Percentiles rank a stretch among this genome's conserved stretches.
These are phyloP conservation scores for Cutaneotrichosporon spelunceum DNA, from an alignment of 1,284 basidiomycete genomes.

Conservation along the genomic window DNA sequence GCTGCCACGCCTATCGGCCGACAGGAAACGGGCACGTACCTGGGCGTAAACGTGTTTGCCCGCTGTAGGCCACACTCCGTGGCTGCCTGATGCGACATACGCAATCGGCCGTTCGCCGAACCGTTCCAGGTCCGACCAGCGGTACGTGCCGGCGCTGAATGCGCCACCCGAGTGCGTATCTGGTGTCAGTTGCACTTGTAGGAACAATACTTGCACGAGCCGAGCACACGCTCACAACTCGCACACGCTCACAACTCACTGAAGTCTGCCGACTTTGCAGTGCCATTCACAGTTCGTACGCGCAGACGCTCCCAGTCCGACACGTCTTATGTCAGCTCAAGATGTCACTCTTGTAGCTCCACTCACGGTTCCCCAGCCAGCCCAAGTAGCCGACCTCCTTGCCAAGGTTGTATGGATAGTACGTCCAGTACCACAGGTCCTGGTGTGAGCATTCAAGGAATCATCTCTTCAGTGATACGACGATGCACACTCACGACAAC, in stretches of 20 bases:
- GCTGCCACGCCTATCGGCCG: slow-evolving; percentile 28
- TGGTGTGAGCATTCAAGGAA: slow-evolving; percentile 2
- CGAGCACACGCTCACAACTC: background rate
- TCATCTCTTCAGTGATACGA: no score
- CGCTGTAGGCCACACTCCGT: slow-evolving; percentile 46
- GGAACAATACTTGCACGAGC: background rate
- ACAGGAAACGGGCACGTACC: slow-evolving; percentile 31
- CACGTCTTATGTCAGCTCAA: slow-evolving; percentile 33
- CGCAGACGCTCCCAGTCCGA: slow-evolving; percentile 47
- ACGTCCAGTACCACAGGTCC: slow-evolving; percentile 23
- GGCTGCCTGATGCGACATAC: slow-evolving; percentile 44
- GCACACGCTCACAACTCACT: slow-evolving; percentile 31
- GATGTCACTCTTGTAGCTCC: fast-evolving
- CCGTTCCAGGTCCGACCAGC: slow-evolving; percentile 43
- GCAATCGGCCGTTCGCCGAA: slow-evolving; percentile 38
- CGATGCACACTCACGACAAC: slow-evolving; percentile 35
- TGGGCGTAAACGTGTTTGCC: slow-evolving; percentile 46
- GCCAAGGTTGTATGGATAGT: slow-evolving; percentile 50
- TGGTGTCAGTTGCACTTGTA: slow-evolving; percentile 12
- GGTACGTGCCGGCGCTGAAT: slow-evolving; percentile 41
- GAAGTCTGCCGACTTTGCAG: slow-evolving; percentile 42
- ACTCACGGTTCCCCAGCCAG: slow-evolving; percentile 46
- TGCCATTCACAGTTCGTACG: slow-evolving; percentile 43
- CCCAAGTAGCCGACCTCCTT: slow-evolving; percentile 45
- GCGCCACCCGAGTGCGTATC: slow-evolving; percentile 40